Conservation (phyloP, 2,329 filamentous ascomycete genomes). For the Calonectria honghensis region DNA sequence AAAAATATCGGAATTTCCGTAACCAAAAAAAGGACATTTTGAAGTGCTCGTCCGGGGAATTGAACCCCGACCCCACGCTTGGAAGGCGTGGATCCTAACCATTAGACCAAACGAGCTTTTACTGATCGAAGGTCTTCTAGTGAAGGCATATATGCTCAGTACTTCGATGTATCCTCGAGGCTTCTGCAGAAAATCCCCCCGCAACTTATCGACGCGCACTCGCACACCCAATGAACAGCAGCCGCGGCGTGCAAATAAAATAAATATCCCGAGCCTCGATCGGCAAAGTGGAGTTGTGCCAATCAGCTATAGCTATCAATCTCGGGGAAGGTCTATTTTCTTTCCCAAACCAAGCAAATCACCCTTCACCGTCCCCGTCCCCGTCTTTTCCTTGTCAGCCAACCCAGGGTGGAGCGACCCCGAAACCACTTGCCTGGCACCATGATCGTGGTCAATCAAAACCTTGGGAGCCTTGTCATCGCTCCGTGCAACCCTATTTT, state of each 20-base stretch:
- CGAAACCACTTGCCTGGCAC: background rate
- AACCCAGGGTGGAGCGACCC: background rate
- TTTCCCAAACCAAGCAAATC: background rate
- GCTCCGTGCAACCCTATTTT: background rate
- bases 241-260: background rate
- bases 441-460: background rate
- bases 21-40: too few relatives aligned
- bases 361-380: background rate
- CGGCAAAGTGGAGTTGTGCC: background rate
- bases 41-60: slow-evolving; percentile 2
- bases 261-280: background rate
- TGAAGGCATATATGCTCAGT: background rate
- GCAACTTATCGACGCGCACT: background rate
- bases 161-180: background rate
- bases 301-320: background rate
- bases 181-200: background rate
- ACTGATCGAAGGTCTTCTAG: background rate
- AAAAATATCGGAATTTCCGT: background rate
- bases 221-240: background rate
- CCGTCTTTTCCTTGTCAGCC: background rate
- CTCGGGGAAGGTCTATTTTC: background rate
- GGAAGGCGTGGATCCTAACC: slow-evolving; percentile 5
- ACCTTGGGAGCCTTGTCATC: background rate
- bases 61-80: slow-evolving; percentile 4
- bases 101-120: slow-evolving; percentile 2